Evolutionary conservation across 2,329 filamentous ascomycete species (phyloP).

Genomic region (Nothomitra cinnamomea): DNA sequence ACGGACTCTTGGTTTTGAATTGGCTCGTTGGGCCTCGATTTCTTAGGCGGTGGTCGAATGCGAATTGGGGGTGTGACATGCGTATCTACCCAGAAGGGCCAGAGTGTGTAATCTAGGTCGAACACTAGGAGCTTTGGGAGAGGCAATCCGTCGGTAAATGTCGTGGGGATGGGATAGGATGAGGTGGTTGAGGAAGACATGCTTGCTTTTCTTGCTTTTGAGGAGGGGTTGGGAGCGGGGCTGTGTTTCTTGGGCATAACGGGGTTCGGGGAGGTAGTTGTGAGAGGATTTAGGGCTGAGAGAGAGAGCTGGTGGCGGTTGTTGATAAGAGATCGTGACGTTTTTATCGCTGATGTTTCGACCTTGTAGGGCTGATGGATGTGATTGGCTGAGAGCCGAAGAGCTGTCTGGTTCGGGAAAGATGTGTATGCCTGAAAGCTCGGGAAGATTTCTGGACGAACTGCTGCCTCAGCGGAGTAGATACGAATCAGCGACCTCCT

Average conservation of each 20-base stretch:
- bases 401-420: too few species aligned
- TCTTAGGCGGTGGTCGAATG: conserved; percentile 16
- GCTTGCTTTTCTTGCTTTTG: neutral
- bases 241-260: neutral
- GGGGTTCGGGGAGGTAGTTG: too few species aligned
- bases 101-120: conserved; percentile 96
- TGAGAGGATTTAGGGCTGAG: too few species aligned
- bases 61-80: conserved; percentile 66
- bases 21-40: conserved; percentile 9
- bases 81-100: conserved; percentile 97
- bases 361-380: neutral
- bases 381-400: neutral
- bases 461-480: too few species aligned
- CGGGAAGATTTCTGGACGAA: too few species aligned
- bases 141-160: conserved; percentile 48
- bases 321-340: neutral
- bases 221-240: neutral
- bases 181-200: neutral
- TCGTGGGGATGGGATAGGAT: conserved; percentile 15
- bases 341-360: neutral
- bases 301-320: too few species aligned
- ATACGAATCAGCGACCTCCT: too few species aligned
- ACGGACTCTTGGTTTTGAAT: conserved; percentile 12
- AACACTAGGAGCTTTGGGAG: conserved; percentile 77
- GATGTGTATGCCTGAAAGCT: too few species aligned